These are phyloP conservation scores for Blastobotrys arbuscula DNA, from an alignment of 1,139 yeast species.

Conservation along the genomic window DNA sequence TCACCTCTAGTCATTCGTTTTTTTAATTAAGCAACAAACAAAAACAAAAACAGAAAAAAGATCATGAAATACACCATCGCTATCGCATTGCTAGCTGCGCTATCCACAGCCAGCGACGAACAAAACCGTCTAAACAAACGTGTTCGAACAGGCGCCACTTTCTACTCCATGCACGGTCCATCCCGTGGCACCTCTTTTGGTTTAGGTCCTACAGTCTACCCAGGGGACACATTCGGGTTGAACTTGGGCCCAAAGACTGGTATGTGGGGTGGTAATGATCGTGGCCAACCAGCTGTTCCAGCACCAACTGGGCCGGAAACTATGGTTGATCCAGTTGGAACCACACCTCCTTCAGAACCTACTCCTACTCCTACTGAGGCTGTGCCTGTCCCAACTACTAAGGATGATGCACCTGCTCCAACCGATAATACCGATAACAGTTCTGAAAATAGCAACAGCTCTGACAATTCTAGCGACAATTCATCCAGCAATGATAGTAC, in stretches of 20 bases:
- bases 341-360: background rate
- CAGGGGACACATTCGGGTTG: conserved; percentile 11
- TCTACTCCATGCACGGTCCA: conserved; percentile 8
- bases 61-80: conserved; percentile 3
- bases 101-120: background rate
- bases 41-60: background rate
- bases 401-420: background rate
- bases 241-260: conserved; percentile 11
- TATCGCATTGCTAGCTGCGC: background rate
- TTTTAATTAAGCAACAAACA: conserved; percentile 1
- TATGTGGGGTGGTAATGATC: background rate
- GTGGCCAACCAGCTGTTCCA: background rate
- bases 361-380: background rate
- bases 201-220: conserved; percentile 7
- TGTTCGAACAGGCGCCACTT: conserved; percentile 5
- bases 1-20: conserved; percentile 3
- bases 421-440: background rate
- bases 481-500: background rate
- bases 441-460: background rate
- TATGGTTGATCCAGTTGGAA: background rate
- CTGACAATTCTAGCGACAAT: background rate
- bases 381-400: background rate
- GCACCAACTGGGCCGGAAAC: background rate
- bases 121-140: conserved; percentile 1
- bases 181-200: conserved; percentile 11